phyloP scores from a whole-genome alignment of 2,329 filamentous ascomycete genomes.

The Aspergillus felis region DNA sequence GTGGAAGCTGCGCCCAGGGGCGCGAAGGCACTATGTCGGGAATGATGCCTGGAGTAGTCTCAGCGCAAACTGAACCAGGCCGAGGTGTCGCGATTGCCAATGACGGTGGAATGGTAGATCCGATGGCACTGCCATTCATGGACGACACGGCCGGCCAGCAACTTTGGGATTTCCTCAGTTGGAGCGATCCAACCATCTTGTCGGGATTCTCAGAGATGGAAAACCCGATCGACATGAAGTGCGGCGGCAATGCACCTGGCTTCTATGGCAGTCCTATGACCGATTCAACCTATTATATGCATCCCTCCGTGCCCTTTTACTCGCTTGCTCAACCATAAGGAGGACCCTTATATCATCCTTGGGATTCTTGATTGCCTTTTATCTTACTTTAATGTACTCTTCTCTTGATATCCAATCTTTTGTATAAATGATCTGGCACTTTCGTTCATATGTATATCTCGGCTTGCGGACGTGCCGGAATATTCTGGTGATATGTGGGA shows the following conservation, averaged over 20 bases:
- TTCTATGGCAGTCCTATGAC: slow-evolving; percentile 19
- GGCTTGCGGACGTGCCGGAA: background rate
- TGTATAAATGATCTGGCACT: background rate
- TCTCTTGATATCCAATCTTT: background rate
- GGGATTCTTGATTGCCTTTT: background rate
- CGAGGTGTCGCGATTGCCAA: slow-evolving; percentile 14
- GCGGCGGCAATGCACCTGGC: slow-evolving; percentile 14
- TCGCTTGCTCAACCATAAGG: background rate
- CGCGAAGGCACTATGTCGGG: slow-evolving; percentile 12
- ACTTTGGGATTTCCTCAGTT: slow-evolving; percentile 37
- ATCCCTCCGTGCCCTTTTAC: slow-evolving; percentile 24
- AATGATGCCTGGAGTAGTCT: slow-evolving; percentile 9
- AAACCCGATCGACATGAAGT: slow-evolving; percentile 22
- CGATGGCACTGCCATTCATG: slow-evolving; percentile 20
- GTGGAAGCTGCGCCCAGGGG: slow-evolving; percentile 12
- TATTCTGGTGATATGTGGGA: background rate
- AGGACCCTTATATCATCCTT: background rate
- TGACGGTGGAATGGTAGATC: slow-evolving; percentile 23
- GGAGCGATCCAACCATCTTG: slow-evolving; percentile 35
- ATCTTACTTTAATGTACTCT: background rate
- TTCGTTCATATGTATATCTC: background rate
- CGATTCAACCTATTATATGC: slow-evolving; percentile 24
- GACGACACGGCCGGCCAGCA: slow-evolving; percentile 29
- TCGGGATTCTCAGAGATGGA: slow-evolving; percentile 26
- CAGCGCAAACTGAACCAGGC: slow-evolving; percentile 14